These are phyloP conservation scores for Liriodendron chinense DNA, from an alignment of 164 flowering plant genomes.

Conservation along the genomic window DNA sequence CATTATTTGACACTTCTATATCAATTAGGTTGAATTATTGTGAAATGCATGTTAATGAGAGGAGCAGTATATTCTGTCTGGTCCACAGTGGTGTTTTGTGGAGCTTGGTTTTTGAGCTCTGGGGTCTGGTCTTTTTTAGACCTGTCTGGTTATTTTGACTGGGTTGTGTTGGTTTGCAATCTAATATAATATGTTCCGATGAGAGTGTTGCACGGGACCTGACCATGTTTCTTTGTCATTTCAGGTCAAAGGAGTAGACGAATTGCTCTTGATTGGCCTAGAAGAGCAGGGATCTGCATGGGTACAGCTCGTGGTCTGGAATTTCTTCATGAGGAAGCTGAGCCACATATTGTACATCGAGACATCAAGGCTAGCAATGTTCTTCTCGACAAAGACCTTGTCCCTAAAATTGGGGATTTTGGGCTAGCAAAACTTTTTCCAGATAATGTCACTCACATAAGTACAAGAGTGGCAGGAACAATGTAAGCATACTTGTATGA, in stretches of 20 bases:
- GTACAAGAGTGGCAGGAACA: constrained; percentile 90
- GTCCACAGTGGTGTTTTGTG: neutral
- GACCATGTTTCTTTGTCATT: constrained; percentile 9
- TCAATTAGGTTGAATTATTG: neutral
- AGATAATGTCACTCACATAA: constrained; percentile 79
- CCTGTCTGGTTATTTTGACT: too few species aligned
- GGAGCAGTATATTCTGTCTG: neutral
- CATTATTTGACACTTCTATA: neutral
- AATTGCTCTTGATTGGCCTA: constrained; percentile 53
- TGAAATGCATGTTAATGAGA: neutral
- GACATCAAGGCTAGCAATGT: constrained; percentile 89
- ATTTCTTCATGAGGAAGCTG: constrained; percentile 80
- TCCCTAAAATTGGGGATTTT: constrained; percentile 88
- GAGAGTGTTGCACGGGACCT: neutral
- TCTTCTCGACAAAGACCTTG: constrained; percentile 64
- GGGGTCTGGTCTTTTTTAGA: neutral
- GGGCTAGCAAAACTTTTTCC: constrained; percentile 91
- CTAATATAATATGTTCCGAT: too few species aligned
- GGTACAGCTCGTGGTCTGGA: constrained; percentile 80
- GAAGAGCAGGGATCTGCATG: constrained; percentile 60
- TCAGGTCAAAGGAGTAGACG: constrained; percentile 50
- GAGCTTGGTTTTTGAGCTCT: neutral
- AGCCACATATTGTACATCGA: constrained; percentile 69
- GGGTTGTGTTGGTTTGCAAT: too few species aligned
- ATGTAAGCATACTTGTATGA: constrained; percentile 45